Evolutionary conservation across 192 early-diverging fungal species (phyloP), one percentile per base, ranked within the genome.

Genomic region (Backusella morwellensis): DNA sequence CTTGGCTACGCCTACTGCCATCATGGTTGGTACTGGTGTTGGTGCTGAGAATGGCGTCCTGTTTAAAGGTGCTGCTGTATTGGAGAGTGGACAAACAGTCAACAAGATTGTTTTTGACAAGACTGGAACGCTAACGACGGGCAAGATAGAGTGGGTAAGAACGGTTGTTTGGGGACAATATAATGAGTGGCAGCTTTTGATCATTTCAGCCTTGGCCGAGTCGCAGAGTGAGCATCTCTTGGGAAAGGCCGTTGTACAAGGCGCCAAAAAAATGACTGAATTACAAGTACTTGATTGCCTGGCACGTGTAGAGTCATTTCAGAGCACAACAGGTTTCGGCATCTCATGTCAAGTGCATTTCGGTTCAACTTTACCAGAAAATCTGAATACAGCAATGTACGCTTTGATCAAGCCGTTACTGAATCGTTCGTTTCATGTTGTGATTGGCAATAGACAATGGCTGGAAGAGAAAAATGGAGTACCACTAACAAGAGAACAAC

Each of bases 21-120:
- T 99, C 26, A 98, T 99, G 97, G 97, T 98, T 9, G 97, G 97
- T 34, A 98, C 97, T 4, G 97, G 97, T 29, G 93, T 99, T 4
- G 97, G 96, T 26, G 97, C 97, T 9, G 88, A 96, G 77, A 84
- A 95, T 66, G 97, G 97, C 26, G 95, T 99, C 74, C 84, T 99
- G 75, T 97, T 99, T 86, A 99, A 99, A 88, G 94, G 96, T 40
- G 97, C 95, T 26, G 91, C 81, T 66, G 90, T 94, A 12, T 82
- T 99, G 52, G 95, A 97, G 75, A 87, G 85, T 2, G 95, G 95
- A 15, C 90, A 92, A 70, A 86, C 85, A 67, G 84, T 99, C 19
- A 92, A 91, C 79, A 94, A 93, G 66, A 86, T 98, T 1, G 92
- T 98, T 35, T 98, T 98, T 86, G 98, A 99, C 86, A 99, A 99